Percentiles rank a stretch among this genome's conserved stretches.
Evolutionary conservation across 1,284 basidiomycete genomes (phyloP).

Genomic region (Fomitiporia mediterranea): DNA sequence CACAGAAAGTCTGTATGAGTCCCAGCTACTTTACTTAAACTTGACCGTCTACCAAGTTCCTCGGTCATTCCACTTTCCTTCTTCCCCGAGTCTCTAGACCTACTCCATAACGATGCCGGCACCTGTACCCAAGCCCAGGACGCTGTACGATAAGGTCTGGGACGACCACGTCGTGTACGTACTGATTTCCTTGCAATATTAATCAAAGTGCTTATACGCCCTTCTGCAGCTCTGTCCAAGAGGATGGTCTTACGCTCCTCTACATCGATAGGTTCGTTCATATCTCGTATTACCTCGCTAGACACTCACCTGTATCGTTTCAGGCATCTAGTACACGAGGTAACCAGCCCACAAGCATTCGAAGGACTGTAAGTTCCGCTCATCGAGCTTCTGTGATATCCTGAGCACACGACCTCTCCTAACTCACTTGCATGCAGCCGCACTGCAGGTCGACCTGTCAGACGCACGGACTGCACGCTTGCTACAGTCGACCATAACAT

Average conservation of each 20-base stretch:
- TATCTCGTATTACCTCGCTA: neutral
- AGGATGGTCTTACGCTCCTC: conserved; percentile 82
- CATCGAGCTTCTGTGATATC: neutral
- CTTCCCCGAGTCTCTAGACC: neutral
- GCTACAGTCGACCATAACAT: conserved; percentile 96
- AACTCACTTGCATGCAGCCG: conserved; percentile 42
- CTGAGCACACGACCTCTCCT: neutral
- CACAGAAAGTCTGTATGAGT: neutral
- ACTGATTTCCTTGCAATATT: neutral
- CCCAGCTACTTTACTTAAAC: neutral
- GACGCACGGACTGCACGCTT: conserved; percentile 90
- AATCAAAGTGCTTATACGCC: neutral
- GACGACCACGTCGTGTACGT: conserved; percentile 90
- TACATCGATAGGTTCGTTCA: conserved; percentile 82
- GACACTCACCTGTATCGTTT: neutral
- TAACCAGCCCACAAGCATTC: conserved; percentile 95
- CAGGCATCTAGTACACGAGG: conserved; percentile 93
- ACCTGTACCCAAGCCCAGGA: conserved; percentile 9
- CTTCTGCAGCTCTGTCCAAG: conserved; percentile 57
- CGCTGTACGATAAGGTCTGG: conserved; percentile 91
- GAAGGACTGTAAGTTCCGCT: conserved; percentile 72
- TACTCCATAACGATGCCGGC: conserved; percentile 11
- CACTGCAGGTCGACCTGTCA: conserved; percentile 76
- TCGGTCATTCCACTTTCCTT: neutral
- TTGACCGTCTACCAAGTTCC: neutral